Percentiles rank a stretch among this genome's conserved stretches.
Evolutionary conservation across 2,329 filamentous ascomycete genomes (phyloP).

Genomic region (Alternaria gaisen): DNA sequence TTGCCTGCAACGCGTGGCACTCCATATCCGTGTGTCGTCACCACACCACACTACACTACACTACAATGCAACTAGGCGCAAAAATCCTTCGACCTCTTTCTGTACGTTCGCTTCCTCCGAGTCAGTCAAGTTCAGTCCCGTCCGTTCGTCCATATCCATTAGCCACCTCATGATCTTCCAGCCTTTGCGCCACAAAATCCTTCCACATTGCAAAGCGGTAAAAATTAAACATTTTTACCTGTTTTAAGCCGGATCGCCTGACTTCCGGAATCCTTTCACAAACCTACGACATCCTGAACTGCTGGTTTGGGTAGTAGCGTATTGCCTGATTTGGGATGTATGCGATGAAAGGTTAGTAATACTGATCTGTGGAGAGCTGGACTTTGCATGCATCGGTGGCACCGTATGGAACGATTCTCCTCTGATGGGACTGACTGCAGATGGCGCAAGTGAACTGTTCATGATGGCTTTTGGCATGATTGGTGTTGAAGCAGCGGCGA

Average conservation of each 20-base stretch:
- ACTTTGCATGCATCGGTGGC: background rate
- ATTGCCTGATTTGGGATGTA: background rate
- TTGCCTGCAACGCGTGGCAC: background rate
- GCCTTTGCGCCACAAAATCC: constrained; percentile 2
- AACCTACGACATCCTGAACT: constrained; percentile 1
- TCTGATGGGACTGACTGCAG: background rate
- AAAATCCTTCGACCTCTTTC: constrained; percentile 3
- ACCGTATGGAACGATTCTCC: background rate
- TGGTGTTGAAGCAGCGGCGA: background rate
- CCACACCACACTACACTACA: background rate
- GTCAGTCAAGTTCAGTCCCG: background rate
- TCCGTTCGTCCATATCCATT: background rate
- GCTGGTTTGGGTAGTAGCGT: background rate
- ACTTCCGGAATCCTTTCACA: constrained; percentile 1
- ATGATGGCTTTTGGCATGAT: background rate
- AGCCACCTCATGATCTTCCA: background rate
- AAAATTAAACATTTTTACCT: constrained; percentile 3
- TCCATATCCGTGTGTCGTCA: background rate
- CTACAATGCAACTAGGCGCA: background rate
- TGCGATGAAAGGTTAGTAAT: background rate
- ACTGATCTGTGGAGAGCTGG: constrained; percentile 1
- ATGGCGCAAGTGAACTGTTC: background rate
- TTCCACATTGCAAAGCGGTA: constrained; percentile 4
- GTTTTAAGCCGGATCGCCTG: constrained; percentile 1
- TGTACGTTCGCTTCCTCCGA: constrained; percentile 3